Percentiles rank a stretch among this genome's conserved stretches.
phyloP scores from a whole-genome alignment of 1,284 basidiomycete species.

The Apiotrichum porosum region DNA sequence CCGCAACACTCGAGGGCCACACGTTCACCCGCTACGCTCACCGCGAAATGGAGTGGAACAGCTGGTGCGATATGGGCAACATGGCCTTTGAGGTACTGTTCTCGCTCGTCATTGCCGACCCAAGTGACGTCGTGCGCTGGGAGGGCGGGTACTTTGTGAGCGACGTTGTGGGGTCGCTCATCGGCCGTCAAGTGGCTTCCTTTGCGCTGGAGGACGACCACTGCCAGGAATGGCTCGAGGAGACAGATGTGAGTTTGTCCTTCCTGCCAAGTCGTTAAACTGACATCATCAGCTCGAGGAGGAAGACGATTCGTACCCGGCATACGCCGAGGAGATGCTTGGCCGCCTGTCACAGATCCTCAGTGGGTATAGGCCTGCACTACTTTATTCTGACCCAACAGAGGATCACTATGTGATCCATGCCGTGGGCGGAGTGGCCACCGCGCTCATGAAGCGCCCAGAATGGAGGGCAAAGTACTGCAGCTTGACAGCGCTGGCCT shows the following conservation, averaged over 20 bases:
- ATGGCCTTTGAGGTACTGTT: constrained; percentile 43
- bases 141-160: constrained; percentile 24
- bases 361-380: constrained; percentile 46
- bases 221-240: constrained; percentile 62
- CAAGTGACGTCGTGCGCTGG: constrained; percentile 22
- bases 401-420: constrained; percentile 63
- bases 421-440: constrained; percentile 69
- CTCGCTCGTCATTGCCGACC: constrained; percentile 31
- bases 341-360: constrained; percentile 70
- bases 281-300: constrained; percentile 54
- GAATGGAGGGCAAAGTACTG: constrained; percentile 78
- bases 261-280: neutral
- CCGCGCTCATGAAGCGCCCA: constrained; percentile 62
- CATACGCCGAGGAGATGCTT: constrained; percentile 69
- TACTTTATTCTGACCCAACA: constrained; percentile 7
- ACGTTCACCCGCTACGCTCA: constrained; percentile 31
- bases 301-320: constrained; percentile 67
- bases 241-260: constrained; percentile 59
- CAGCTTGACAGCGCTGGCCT: constrained; percentile 58
- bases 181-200: constrained; percentile 31
- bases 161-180: constrained; percentile 31
- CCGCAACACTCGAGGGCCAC: constrained; percentile 15
- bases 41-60: constrained; percentile 53
- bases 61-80: constrained; percentile 68
- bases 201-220: constrained; percentile 51